phyloP scores from a whole-genome alignment of 495 filamentous ascomycete genomes.

The Pyrenula aspistea region DNA sequence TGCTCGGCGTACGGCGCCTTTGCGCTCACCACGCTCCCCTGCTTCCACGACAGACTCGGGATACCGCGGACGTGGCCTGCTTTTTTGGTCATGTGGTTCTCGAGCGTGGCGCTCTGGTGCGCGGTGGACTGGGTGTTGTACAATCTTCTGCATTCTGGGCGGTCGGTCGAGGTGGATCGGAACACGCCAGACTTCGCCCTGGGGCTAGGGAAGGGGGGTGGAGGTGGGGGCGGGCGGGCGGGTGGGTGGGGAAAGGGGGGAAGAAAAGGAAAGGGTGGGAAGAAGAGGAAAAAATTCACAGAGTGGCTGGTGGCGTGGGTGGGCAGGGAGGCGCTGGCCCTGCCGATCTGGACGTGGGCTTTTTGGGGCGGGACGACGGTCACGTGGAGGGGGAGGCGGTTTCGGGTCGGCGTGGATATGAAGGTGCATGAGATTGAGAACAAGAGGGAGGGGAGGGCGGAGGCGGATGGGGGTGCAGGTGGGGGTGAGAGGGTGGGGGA shows the following conservation, averaged over 20 bases:
- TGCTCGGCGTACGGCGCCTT: slow-evolving; percentile 72
- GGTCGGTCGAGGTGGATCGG: slow-evolving; percentile 57
- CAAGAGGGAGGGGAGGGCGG: not conserved
- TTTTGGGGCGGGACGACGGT: slow-evolving; percentile 75
- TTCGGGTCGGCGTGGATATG: slow-evolving; percentile 78
- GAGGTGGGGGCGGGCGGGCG: slow-evolving; percentile 32
- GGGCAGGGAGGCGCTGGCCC: slow-evolving; percentile 66
- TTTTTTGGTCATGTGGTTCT: slow-evolving; percentile 53
- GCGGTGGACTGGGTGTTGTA: slow-evolving; percentile 62
- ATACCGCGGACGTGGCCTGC: slow-evolving; percentile 56
- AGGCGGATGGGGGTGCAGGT: not conserved
- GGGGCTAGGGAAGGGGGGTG: slow-evolving; percentile 16
- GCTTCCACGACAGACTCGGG: slow-evolving; percentile 38
- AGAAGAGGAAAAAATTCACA: slow-evolving; percentile 28
- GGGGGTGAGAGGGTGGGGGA: too few species aligned
- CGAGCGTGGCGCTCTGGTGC: slow-evolving; percentile 59
- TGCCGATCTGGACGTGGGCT: slow-evolving; percentile 81
- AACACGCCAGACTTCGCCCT: slow-evolving; percentile 62
- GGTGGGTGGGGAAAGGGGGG: slow-evolving; percentile 65
- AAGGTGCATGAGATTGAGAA: slow-evolving; percentile 46
- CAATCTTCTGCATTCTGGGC: slow-evolving; percentile 55
- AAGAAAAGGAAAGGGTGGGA: slow-evolving; percentile 11
- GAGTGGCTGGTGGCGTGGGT: slow-evolving; percentile 79
- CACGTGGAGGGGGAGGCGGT: slow-evolving; percentile 72
- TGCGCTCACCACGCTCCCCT: slow-evolving; percentile 61